Conservation (phyloP, 2,329 filamentous ascomycete genomes). For the Magnaporthiopsis rhizophila region DNA sequence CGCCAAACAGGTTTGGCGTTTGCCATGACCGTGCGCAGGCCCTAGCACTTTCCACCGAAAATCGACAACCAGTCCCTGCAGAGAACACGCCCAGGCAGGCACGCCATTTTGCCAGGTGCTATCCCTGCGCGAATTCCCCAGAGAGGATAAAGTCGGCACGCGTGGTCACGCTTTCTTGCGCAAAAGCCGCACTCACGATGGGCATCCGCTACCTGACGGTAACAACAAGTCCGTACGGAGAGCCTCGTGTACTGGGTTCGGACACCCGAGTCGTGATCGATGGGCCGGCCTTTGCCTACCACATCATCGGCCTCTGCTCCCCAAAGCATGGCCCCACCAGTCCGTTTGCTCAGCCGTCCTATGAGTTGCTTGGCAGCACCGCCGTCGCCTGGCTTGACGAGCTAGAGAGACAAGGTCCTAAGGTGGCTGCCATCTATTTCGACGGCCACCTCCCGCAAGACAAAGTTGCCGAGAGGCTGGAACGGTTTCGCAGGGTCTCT, state of each 20-base stretch:
- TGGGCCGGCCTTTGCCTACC: slow-evolving; percentile 21
- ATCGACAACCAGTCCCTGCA: no score
- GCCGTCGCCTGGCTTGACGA: slow-evolving; percentile 16
- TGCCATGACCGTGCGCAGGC: no score
- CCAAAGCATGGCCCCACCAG: slow-evolving; percentile 8
- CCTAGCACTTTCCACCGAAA: no score
- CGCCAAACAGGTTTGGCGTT: slow-evolving; percentile 1
- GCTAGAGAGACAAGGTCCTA: slow-evolving; percentile 11
- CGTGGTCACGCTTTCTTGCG: no score
- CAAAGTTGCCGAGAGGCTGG: slow-evolving; percentile 56
- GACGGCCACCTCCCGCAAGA: slow-evolving; percentile 68
- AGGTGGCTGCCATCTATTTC: slow-evolving; percentile 62
- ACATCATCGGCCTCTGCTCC: slow-evolving; percentile 13
- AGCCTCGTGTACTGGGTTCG: slow-evolving; percentile 12
- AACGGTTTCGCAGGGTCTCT: slow-evolving; percentile 52
- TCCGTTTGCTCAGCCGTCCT: slow-evolving; percentile 16
- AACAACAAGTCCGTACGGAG: slow-evolving; percentile 15
- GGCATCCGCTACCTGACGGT: slow-evolving; percentile 18
- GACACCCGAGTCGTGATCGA: slow-evolving; percentile 16
- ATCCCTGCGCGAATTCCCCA: no score
- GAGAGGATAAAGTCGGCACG: background rate
- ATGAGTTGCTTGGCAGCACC: slow-evolving; percentile 13
- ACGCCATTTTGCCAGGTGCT: no score
- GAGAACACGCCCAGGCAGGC: no score
- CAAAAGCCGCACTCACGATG: slow-evolving; percentile 11